Percentiles rank a stretch among this genome's conserved stretches.
Conservation (phyloP, 371 early-diverging fungal species). For the Rozella allomycis region DNA sequence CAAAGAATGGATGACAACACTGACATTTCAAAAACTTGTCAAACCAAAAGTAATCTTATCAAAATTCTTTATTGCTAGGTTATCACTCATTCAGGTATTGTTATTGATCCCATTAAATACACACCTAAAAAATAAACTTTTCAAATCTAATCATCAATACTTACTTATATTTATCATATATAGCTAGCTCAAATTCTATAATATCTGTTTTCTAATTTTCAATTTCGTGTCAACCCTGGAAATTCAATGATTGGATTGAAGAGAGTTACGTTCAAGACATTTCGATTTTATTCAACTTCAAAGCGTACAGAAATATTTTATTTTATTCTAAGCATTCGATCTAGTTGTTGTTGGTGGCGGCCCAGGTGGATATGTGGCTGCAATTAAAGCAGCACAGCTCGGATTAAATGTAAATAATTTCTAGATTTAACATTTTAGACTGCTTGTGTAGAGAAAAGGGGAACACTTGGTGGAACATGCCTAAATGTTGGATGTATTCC, state of each 20-base stretch:
- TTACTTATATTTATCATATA: no score
- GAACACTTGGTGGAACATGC: constrained; percentile 89
- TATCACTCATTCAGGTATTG: constrained; percentile 54
- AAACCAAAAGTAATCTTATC: constrained; percentile 68
- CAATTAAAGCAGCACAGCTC: constrained; percentile 92
- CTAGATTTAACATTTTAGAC: constrained; percentile 26
- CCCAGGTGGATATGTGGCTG: constrained; percentile 94
- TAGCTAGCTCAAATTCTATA: no score
- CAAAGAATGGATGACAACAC: constrained; percentile 75
- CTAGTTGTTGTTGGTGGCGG: constrained; percentile 74
- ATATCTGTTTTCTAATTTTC: no score
- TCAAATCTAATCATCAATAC: no score
- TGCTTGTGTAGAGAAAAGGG: constrained; percentile 91
- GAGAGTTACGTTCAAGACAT: no score
- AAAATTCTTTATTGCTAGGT: no score
- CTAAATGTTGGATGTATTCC: constrained; percentile 97
- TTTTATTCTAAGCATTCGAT: neutral
- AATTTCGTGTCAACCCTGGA: no score
- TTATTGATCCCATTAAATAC: constrained; percentile 56
- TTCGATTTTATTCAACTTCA: no score
- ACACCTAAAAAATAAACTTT: no score
- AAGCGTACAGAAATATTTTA: no score
- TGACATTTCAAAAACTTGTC: constrained; percentile 40
- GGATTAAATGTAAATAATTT: constrained; percentile 57
- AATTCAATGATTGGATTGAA: no score